Conservation (phyloP, 768 basidiomycete genomes). For the Clathrus columnatus region DNA sequence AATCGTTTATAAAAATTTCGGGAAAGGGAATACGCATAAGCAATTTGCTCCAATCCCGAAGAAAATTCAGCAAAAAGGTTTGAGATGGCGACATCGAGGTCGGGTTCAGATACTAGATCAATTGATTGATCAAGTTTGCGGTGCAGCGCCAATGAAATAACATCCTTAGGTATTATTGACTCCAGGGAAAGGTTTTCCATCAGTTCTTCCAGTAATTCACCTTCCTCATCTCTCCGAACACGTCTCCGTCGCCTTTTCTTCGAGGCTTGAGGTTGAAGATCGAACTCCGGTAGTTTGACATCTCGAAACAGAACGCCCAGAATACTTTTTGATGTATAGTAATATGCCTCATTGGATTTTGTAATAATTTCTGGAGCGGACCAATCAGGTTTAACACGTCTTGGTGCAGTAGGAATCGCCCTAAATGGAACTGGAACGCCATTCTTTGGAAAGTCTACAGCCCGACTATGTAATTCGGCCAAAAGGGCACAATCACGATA, state of each 20-base stretch:
- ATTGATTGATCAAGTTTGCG: constrained; percentile 8
- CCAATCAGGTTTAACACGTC: constrained; percentile 47
- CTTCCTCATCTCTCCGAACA: no score
- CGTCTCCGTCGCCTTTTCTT: no score
- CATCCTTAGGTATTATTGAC: background rate
- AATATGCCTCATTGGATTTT: constrained; percentile 26
- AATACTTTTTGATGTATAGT: constrained; percentile 44
- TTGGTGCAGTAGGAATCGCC: constrained; percentile 36
- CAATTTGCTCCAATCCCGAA: constrained; percentile 41
- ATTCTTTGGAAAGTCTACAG: constrained; percentile 60
- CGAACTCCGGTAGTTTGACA: constrained; percentile 49
- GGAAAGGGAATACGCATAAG: constrained; percentile 37
- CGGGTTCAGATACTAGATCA: background rate
- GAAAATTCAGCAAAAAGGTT: constrained; percentile 29
- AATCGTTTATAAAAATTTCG: constrained; percentile 32
- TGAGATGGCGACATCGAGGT: constrained; percentile 6
- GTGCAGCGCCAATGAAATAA: background rate
- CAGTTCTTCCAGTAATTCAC: constrained; percentile 26
- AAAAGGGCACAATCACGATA: constrained; percentile 45
- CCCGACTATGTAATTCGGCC: constrained; percentile 50
- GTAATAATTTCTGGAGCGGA: constrained; percentile 41
- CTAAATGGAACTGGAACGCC: constrained; percentile 35
- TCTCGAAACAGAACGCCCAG: constrained; percentile 56
- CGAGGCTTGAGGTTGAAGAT: no score
- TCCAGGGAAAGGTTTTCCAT: constrained; percentile 4